Conservation (phyloP, 208 protist species). For the Wallacemonas sp. region DNA sequence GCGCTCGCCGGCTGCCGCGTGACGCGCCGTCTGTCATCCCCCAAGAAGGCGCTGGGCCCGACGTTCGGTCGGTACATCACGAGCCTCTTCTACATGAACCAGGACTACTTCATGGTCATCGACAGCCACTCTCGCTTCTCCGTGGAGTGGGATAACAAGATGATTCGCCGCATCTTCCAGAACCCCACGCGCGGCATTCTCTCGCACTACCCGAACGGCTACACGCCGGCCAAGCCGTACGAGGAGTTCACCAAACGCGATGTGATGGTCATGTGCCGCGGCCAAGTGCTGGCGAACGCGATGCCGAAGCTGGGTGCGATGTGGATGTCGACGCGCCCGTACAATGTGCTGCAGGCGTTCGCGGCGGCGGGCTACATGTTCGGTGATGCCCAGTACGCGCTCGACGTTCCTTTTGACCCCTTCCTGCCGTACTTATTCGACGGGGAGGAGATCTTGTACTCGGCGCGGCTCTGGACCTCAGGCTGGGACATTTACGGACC, state of each 20-base stretch:
- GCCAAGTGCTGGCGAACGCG: constrained; percentile 51
- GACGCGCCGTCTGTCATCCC: constrained; percentile 39
- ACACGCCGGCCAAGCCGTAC: constrained; percentile 43
- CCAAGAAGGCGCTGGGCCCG: constrained; percentile 62
- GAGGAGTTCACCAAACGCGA: constrained; percentile 42
- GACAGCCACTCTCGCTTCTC: constrained; percentile 86
- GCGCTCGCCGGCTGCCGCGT: constrained; percentile 65
- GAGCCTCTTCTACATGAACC: constrained; percentile 71
- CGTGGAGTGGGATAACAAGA: constrained; percentile 71
- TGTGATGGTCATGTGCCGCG: constrained; percentile 77
- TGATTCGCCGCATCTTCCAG: constrained; percentile 65
- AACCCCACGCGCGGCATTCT: constrained; percentile 70
- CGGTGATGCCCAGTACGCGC: constrained; percentile 67
- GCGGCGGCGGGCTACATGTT: constrained; percentile 81
- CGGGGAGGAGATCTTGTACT: constrained; percentile 92
- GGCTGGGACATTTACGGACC: constrained; percentile 91
- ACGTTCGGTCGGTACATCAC: constrained; percentile 82
- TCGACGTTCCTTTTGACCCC: constrained; percentile 92
- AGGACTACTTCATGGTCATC: constrained; percentile 89
- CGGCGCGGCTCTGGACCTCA: constrained; percentile 81
- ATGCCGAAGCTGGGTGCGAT: constrained; percentile 68
- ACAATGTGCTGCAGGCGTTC: constrained; percentile 58
- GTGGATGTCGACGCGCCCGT: constrained; percentile 30
- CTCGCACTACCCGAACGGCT: constrained; percentile 84
- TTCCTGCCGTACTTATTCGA: constrained; percentile 93